phyloP scores from a whole-genome alignment of 148 eudicot genomes.

The Spergularia bocconei region DNA sequence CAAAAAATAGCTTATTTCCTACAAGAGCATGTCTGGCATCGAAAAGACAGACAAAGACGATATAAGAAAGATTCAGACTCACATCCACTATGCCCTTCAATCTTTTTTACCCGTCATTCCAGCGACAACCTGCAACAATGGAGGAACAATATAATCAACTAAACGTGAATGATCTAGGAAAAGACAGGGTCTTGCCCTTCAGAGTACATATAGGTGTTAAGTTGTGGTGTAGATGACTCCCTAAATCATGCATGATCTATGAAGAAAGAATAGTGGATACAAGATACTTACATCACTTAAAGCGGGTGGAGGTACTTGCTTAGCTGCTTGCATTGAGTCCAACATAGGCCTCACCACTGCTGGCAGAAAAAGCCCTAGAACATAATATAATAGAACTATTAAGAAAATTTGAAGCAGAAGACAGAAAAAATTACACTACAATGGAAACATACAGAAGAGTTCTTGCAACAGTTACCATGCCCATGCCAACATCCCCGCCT shows the following conservation, averaged over 20 bases:
- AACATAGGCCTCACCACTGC: constrained; percentile 98
- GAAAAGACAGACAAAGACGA: constrained; percentile 9
- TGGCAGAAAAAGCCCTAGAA: constrained; percentile 91
- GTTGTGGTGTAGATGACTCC: background rate
- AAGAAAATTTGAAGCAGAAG: background rate
- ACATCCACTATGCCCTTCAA: constrained; percentile 27
- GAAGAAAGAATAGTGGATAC: constrained; percentile 27
- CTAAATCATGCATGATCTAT: background rate
- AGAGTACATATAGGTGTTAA: background rate
- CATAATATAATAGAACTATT: constrained; percentile 10
- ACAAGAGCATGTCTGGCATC: constrained; percentile 15
- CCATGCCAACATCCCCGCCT: background rate
- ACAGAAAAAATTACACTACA: background rate
- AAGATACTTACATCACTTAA: constrained; percentile 69
- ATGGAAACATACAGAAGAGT: background rate
- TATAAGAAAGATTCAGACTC: constrained; percentile 25
- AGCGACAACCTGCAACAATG: constrained; percentile 70
- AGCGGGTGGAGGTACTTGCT: constrained; percentile 72
- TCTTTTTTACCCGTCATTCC: constrained; percentile 69
- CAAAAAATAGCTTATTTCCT: constrained; percentile 29
- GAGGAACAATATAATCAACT: constrained; percentile 4
- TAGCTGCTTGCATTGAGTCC: constrained; percentile 71
- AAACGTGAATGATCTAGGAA: background rate
- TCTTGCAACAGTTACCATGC: background rate
- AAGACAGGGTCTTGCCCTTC: background rate